Conservation (phyloP, 2,329 filamentous ascomycete species). For the Zasmidium angulare region DNA sequence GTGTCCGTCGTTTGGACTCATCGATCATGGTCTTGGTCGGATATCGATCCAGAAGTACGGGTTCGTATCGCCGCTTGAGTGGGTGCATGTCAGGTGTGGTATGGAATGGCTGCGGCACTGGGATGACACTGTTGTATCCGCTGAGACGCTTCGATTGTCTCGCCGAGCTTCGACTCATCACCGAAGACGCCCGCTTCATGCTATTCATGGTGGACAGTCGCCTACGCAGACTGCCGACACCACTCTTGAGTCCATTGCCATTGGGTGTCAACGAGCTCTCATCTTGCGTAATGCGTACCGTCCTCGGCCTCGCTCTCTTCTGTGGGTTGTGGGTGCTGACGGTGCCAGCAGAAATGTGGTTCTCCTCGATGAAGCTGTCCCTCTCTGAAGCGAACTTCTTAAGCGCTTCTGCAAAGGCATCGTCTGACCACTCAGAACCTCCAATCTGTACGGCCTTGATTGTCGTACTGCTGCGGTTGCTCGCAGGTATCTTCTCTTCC, state of each 20-base stretch:
- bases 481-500: conserved; percentile 51
- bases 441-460: conserved; percentile 52
- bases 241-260: conserved; percentile 52
- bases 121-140: conserved; percentile 98
- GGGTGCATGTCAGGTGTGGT: conserved; percentile 93
- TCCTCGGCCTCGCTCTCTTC: conserved; percentile 60
- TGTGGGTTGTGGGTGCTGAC: conserved; percentile 51
- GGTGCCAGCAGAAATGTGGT: conserved; percentile 83
- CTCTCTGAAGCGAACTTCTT: conserved; percentile 94
- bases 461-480: conserved; percentile 65
- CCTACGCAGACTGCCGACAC: conserved; percentile 83
- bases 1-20: conserved; percentile 74
- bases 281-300: conserved; percentile 82
- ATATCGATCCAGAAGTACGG: conserved; percentile 92
- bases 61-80: conserved; percentile 88
- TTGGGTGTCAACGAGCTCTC: conserved; percentile 34
- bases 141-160: conserved; percentile 86
- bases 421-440: conserved; percentile 54
- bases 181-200: conserved; percentile 78
- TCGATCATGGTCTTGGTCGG: conserved; percentile 80
- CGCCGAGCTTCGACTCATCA: conserved; percentile 66
- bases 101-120: conserved; percentile 85
- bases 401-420: conserved; percentile 92
- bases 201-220: conserved; percentile 98
- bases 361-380: conserved; percentile 88